phyloP scores from a whole-genome alignment of 306 rosid species.

The Aeschynomene evenia region DNA sequence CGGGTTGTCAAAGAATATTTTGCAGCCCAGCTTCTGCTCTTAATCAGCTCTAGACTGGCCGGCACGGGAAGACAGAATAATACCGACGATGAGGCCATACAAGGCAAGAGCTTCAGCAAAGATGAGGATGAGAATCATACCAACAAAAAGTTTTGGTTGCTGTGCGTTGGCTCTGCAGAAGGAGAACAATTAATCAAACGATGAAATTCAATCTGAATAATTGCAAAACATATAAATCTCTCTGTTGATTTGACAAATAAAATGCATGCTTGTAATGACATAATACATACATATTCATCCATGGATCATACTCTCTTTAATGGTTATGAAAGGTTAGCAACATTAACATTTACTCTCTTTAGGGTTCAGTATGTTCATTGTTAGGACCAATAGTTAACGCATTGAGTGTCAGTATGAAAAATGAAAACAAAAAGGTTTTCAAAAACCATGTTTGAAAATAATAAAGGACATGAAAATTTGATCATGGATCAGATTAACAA shows the following conservation, averaged over 20 bases:
- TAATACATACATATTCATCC: neutral
- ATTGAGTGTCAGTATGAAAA: neutral
- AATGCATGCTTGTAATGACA: neutral
- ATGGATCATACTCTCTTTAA: neutral
- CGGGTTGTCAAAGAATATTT: conserved; percentile 49
- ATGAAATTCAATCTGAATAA: neutral
- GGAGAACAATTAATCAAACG: conserved; percentile 26
- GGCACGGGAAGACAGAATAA: conserved; percentile 83
- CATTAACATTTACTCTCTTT: neutral
- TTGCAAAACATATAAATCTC: neutral
- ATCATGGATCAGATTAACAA: neutral
- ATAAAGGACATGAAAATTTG: neutral
- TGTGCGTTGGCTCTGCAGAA: conserved; percentile 83
- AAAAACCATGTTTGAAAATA: neutral
- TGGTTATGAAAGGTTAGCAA: neutral
- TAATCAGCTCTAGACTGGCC: conserved; percentile 89
- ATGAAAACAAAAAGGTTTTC: neutral
- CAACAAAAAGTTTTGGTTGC: conserved; percentile 88
- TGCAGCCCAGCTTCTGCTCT: conserved; percentile 34
- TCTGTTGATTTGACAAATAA: neutral
- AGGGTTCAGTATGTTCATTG: neutral
- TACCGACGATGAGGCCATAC: conserved; percentile 83
- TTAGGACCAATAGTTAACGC: neutral
- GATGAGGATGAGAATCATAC: conserved; percentile 86
- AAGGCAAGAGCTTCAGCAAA: conserved; percentile 88